Conservation (phyloP, 345 rosid species). For the Citrus reticulata region DNA sequence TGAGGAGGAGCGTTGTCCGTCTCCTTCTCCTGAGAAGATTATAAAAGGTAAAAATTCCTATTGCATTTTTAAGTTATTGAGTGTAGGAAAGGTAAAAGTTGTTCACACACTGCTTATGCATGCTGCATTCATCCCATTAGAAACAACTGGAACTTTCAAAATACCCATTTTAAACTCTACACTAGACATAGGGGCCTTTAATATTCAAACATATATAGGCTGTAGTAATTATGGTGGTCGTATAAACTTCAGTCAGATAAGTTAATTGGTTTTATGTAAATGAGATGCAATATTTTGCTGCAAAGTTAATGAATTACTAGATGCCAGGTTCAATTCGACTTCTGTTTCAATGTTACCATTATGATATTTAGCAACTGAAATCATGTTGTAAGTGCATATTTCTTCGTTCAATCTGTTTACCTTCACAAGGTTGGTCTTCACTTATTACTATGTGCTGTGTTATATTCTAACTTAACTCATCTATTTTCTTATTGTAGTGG, state of each 20-base stretch:
- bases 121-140: not conserved
- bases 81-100: not conserved
- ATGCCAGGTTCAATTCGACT: not conserved
- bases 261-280: not conserved
- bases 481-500: constrained; percentile 43
- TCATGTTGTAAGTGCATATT: not conserved
- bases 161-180: not conserved
- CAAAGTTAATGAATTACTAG: constrained; percentile 1
- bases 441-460: not conserved
- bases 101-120: not conserved
- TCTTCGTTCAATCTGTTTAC: not conserved
- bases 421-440: not conserved
- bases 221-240: not conserved
- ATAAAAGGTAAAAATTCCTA: constrained; percentile 52
- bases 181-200: not conserved
- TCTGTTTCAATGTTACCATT: constrained; percentile 1
- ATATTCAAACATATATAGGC: not conserved
- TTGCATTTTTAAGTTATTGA: not conserved
- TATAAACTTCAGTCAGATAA: not conserved
- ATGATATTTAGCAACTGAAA: not conserved
- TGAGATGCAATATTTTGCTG: not conserved
- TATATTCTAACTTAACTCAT: not conserved
- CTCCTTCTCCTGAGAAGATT: constrained; percentile 63
- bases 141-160: not conserved
- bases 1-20: constrained; percentile 93